Conservation (phyloP, 176 grass and related monocot genomes). For the Avena insularis region DNA sequence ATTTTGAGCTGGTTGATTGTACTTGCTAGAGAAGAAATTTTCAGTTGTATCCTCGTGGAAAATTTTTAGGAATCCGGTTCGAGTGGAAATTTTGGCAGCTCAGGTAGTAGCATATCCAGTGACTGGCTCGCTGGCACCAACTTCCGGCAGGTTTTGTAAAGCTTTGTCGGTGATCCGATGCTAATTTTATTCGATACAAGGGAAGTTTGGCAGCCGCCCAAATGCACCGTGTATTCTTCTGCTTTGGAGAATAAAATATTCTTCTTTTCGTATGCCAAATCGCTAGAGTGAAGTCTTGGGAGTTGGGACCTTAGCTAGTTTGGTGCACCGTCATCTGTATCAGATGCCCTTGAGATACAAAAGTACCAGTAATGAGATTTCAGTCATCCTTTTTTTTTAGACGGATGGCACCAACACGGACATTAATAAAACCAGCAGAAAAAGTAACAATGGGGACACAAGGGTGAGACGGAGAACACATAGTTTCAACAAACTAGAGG, state of each 20-base stretch:
- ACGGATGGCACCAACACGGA: too few species aligned
- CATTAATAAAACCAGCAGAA: neutral
- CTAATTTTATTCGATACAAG: neutral
- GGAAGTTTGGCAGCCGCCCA: neutral
- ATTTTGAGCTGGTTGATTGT: neutral
- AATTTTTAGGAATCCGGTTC: conserved; percentile 1
- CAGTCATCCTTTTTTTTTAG: too few species aligned
- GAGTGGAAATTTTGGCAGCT: neutral
- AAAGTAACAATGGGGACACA: too few species aligned
- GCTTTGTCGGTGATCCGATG: neutral
- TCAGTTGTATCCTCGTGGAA: neutral
- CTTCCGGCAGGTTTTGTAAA: neutral
- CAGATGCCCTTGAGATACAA: neutral
- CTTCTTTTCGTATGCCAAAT: neutral
- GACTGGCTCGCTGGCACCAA: neutral
- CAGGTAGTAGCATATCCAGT: neutral
- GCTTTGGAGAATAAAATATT: neutral
- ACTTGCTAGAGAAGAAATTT: neutral
- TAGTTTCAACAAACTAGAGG: too few species aligned
- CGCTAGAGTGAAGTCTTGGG: neutral
- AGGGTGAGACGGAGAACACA: too few species aligned
- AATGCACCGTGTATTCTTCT: neutral
- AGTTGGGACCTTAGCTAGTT: neutral
- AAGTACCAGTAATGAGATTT: neutral
- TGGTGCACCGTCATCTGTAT: neutral